Evolutionary conservation across 495 filamentous ascomycete genomes (phyloP).

Genomic region (Xylaria curta): DNA sequence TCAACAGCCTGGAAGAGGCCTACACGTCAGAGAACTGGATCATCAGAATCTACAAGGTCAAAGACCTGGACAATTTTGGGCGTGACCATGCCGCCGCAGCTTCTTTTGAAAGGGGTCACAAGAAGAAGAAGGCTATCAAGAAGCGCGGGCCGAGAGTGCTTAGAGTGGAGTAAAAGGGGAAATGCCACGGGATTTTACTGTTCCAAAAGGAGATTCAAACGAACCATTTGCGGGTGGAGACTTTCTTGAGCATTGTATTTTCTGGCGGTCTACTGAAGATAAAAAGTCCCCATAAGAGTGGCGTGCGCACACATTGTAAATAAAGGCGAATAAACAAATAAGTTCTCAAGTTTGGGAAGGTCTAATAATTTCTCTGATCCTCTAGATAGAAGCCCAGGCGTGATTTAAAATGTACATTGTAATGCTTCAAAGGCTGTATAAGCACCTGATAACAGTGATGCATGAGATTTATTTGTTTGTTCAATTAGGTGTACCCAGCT

Average conservation of each 20-base stretch:
- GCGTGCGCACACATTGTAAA: slow-evolving; percentile 25
- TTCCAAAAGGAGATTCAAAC: not conserved
- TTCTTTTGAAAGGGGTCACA: slow-evolving; percentile 90
- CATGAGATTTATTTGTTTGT: no score
- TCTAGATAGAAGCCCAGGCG: not conserved
- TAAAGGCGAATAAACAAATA: slow-evolving; percentile 20
- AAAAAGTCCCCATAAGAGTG: slow-evolving; percentile 5
- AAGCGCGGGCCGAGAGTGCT: slow-evolving; percentile 80
- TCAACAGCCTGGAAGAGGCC: slow-evolving; percentile 92
- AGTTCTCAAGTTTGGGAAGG: not conserved
- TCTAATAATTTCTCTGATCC: not conserved
- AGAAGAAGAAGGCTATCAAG: slow-evolving; percentile 88
- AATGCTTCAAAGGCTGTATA: no score
- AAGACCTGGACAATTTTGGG: slow-evolving; percentile 95
- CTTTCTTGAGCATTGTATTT: slow-evolving; percentile 15
- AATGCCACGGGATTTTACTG: not conserved
- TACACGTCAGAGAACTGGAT: slow-evolving; percentile 99
- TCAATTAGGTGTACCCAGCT: no score
- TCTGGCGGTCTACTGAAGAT: slow-evolving; percentile 23
- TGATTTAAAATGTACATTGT: no score
- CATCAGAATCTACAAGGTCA: slow-evolving; percentile 99
- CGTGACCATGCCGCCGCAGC: slow-evolving; percentile 84
- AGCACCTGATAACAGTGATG: no score
- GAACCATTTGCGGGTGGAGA: not conserved
- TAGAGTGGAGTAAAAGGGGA: slow-evolving; percentile 72